A percentile compares a stretch with the other conserved stretches of the same genome.
Conservation (phyloP, 2,329 filamentous ascomycete genomes). For the Beauveria scarabaeidicola region DNA sequence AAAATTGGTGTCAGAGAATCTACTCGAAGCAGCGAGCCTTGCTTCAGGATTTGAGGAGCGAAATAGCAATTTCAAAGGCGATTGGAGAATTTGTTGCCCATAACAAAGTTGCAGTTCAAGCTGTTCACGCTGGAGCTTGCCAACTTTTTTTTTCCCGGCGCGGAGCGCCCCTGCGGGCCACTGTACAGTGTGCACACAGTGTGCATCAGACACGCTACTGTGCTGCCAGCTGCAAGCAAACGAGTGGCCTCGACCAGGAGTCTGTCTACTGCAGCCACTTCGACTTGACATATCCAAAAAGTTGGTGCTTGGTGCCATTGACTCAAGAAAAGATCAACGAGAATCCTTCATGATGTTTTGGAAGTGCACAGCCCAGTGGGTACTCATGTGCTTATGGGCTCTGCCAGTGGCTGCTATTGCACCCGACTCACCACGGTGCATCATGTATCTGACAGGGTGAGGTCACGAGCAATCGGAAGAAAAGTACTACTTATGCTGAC, state of each 20-base stretch:
- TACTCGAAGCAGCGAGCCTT: not conserved
- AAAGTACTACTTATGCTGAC: not conserved
- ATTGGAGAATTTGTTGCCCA: not conserved
- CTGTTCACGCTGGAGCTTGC: not conserved
- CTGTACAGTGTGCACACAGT: constrained; percentile 3
- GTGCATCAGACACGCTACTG: not conserved
- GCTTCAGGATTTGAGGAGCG: not conserved
- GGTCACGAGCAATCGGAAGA: not conserved
- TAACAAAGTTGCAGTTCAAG: not conserved
- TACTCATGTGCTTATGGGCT: not conserved
- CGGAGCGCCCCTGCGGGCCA: not conserved
- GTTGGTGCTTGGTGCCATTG: too few relatives aligned
- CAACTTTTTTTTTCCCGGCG: not conserved
- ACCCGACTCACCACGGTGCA: not conserved
- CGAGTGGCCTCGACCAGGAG: not conserved
- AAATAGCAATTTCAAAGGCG: not conserved
- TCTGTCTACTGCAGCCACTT: too few relatives aligned
- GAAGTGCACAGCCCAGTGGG: not conserved
- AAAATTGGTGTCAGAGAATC: not conserved
- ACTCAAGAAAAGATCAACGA: too few relatives aligned
- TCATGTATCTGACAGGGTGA: constrained; percentile 42
- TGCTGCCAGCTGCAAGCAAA: not conserved
- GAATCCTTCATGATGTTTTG: not conserved
- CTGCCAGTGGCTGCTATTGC: not conserved
- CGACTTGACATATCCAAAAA: too few relatives aligned